Evolutionary conservation across 495 filamentous ascomycete species (phyloP).

Genomic region (Aspergillus nanangensis): DNA sequence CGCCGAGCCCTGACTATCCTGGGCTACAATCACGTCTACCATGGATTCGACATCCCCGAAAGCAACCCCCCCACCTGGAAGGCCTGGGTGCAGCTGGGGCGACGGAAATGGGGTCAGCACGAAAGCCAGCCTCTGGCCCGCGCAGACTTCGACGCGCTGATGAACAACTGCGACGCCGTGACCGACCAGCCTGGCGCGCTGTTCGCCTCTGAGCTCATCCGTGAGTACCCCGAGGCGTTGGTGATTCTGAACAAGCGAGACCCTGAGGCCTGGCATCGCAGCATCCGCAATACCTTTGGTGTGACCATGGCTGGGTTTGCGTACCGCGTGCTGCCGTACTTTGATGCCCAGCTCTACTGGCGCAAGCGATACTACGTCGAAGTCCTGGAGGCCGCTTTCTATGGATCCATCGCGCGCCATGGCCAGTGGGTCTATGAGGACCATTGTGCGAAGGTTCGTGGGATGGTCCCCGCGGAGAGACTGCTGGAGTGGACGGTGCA

Average conservation of each 20-base stretch:
- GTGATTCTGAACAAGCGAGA: slow-evolving; percentile 40
- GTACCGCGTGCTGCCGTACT: slow-evolving; percentile 7
- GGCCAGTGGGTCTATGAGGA: slow-evolving; percentile 27
- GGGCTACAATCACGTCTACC: too few relatives aligned
- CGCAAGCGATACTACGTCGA: background rate
- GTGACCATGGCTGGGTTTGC: background rate
- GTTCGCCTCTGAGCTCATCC: slow-evolving; percentile 38
- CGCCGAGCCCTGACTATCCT: too few relatives aligned
- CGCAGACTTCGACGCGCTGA: slow-evolving; percentile 41
- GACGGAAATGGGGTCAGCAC: too few relatives aligned
- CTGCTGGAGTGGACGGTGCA: slow-evolving; percentile 51
- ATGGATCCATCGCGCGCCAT: slow-evolving; percentile 1
- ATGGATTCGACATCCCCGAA: too few relatives aligned
- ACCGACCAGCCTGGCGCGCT: slow-evolving; percentile 27
- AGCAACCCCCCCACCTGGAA: too few relatives aligned
- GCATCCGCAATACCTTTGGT: background rate
- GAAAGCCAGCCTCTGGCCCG: too few relatives aligned
- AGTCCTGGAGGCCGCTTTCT: background rate
- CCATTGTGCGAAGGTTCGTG: slow-evolving; percentile 18
- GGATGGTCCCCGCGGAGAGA: slow-evolving; percentile 32
- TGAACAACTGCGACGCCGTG: slow-evolving; percentile 38
- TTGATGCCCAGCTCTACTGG: slow-evolving; percentile 17
- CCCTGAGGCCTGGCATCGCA: slow-evolving; percentile 32
- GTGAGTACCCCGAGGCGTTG: slow-evolving; percentile 42
- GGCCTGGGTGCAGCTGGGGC: too few relatives aligned